Base-by-base conservation (phyloP, 805 yeast species). In the Metschnikowia chrysomelidarum region DNA sequence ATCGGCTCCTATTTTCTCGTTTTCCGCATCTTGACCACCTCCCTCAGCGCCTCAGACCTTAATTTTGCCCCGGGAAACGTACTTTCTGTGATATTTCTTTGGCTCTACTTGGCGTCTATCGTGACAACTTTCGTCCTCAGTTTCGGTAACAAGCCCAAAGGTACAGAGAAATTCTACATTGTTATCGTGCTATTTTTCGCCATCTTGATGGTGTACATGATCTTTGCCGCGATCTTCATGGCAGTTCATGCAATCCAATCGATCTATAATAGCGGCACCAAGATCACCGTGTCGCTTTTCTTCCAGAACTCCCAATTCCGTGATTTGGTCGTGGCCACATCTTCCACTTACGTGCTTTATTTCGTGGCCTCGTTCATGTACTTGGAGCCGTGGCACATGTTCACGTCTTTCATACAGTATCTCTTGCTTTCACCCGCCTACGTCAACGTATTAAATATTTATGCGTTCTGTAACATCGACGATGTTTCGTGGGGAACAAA, bases 401-500 rank as follows among this genome's bases (percentile, higher is more conserved):
- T 76, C 48, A 74, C 78, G 16, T 72, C 79, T 22, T 74, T 77
- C 52, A 39, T 58, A 9, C 78, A 74, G 50, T 73, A 73, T 49
- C 63, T 73, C 42, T 62, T 73, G 50, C 58, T 73, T 32, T 69
- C 75, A 19, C 78, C 79, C 4, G 62, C 74, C n/a, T 73, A 72
- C 51, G 64, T 71, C 42, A 73, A 73, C 44, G 75, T 80, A 24
- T 61, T 80, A 50, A 78, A 76, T 52, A 80, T 79, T 31, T 79
- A 77, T 56, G 82, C 85, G 1, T 79, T 80, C 54, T 79, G 83
- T 63, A 79, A 79, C 57, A 76, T 80, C 63, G 84, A 79, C 53
- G 85, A 79, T 58, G 75, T 79, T 30, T 79, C 85, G 2, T 79
- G 85, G 85, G 85, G 85, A 40, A 79, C 85, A n/a, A 79, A 80